These are phyloP conservation scores for Russula sp. DNA, from an alignment of 768 basidiomycete genomes.

Conservation along the genomic window DNA sequence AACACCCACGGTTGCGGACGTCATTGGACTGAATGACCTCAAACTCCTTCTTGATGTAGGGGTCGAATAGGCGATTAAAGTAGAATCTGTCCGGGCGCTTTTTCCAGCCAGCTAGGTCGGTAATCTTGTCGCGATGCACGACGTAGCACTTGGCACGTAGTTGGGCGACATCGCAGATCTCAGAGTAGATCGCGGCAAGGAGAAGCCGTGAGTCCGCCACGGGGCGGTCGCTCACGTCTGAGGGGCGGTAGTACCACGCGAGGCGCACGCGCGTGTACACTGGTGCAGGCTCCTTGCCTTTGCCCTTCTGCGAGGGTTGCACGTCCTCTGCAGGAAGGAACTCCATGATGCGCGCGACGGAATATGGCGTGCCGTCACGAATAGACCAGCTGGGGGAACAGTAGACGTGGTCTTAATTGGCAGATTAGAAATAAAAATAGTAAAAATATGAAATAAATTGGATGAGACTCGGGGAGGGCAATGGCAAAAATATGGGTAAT, in stretches of 20 bases:
- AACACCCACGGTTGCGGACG: conserved; percentile 77
- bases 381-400: conserved; percentile 90
- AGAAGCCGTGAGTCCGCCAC: conserved; percentile 88
- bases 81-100: conserved; percentile 93
- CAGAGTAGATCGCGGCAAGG: conserved; percentile 92
- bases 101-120: conserved; percentile 90
- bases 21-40: conserved; percentile 85
- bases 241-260: conserved; percentile 94
- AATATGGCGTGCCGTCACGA: conserved; percentile 92
- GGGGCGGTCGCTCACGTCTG: conserved; percentile 89
- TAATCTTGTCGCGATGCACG: conserved; percentile 90
- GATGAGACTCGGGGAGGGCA: conserved; percentile 28
- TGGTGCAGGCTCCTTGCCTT: conserved; percentile 57
- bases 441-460: conserved; percentile 7
- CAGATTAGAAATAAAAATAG: conserved; percentile 6
- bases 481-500: conserved; percentile 25
- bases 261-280: conserved; percentile 75
- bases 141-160: conserved; percentile 91
- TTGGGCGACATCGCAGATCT: conserved; percentile 91
- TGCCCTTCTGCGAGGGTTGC: conserved; percentile 40
- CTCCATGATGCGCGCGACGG: conserved; percentile 94
- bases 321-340: conserved; percentile 77
- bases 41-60: conserved; percentile 97
- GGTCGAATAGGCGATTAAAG: conserved; percentile 92
- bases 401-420: conserved; percentile 82